phyloP scores from a whole-genome alignment of 2,329 filamentous ascomycete genomes.

The Fusarium sp. region DNA sequence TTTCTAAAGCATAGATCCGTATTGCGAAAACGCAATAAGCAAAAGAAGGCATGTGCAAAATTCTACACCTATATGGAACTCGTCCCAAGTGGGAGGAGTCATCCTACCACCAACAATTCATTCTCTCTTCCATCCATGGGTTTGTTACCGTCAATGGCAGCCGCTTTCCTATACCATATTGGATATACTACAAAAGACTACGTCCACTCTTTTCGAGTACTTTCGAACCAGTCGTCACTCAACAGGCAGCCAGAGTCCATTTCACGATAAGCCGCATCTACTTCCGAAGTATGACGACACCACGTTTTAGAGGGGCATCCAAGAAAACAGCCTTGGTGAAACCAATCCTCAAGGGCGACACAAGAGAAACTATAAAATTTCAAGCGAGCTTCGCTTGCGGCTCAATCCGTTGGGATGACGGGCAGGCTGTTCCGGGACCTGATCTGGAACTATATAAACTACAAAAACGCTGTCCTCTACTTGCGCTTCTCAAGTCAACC shows the following conservation, averaged over 20 bases:
- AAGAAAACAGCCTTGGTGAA: not conserved
- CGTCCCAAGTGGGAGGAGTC: no score
- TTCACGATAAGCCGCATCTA: not conserved
- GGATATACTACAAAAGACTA: not conserved
- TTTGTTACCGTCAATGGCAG: no score
- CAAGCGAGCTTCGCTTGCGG: not conserved
- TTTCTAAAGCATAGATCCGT: no score
- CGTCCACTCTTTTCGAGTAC: no score
- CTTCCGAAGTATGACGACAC: conserved; percentile 1
- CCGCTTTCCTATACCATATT: no score
- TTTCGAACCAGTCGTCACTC: not conserved
- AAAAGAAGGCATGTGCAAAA: no score
- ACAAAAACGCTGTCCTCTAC: not conserved
- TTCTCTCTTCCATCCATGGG: not conserved
- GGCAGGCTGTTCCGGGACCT: not conserved
- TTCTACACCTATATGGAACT: no score
- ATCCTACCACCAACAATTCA: not conserved
- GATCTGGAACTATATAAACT: conserved; percentile 4
- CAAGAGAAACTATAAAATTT: not conserved
- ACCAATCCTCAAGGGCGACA: not conserved
- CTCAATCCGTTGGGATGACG: not conserved
- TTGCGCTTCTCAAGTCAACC: not conserved
- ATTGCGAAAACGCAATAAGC: no score
- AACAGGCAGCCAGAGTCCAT: not conserved
- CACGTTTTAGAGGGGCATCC: not conserved